Percentiles rank a stretch among this genome's conserved stretches.
Conservation (phyloP, 1,284 basidiomycete genomes). For the Trametes versicolor region DNA sequence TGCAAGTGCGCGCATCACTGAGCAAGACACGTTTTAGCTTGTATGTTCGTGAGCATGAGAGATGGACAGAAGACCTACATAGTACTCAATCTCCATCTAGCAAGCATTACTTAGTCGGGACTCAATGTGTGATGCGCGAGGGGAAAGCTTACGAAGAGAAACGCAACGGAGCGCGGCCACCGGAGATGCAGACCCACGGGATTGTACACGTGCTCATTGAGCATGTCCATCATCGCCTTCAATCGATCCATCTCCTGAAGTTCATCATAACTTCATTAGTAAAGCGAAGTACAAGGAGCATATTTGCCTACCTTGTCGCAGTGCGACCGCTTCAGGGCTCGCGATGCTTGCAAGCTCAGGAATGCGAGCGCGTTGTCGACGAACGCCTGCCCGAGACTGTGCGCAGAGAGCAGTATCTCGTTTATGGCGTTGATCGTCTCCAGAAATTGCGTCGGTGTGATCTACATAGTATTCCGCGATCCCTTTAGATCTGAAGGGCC, state of each 20-base stretch:
- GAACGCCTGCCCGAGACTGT: constrained; percentile 71
- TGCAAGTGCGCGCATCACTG: not conserved
- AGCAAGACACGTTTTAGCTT: not conserved
- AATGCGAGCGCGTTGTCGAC: constrained; percentile 78
- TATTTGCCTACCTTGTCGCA: constrained; percentile 71
- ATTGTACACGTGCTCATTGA: constrained; percentile 79
- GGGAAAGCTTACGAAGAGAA: constrained; percentile 79
- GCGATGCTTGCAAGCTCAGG: constrained; percentile 79
- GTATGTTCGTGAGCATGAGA: not conserved
- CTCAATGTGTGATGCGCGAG: constrained; percentile 4
- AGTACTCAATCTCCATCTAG: constrained; percentile 85
- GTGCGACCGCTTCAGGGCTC: constrained; percentile 70
- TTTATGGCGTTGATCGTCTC: constrained; percentile 89
- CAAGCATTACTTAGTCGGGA: constrained; percentile 1
- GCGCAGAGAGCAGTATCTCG: constrained; percentile 81
- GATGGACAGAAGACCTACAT: constrained; percentile 55
- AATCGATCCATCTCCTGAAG: constrained; percentile 82
- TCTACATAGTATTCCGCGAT: no score
- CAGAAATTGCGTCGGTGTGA: constrained; percentile 85
- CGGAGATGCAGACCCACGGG: constrained; percentile 84
- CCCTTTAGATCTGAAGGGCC: no score
- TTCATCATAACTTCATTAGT: not conserved
- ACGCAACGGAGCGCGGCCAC: constrained; percentile 82
- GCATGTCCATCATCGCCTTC: constrained; percentile 62
- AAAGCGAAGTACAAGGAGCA: constrained; percentile 3